Percentiles rank a stretch among this genome's conserved stretches.
Conservation (phyloP, 345 rosid genomes). For the Microcos paniculata region DNA sequence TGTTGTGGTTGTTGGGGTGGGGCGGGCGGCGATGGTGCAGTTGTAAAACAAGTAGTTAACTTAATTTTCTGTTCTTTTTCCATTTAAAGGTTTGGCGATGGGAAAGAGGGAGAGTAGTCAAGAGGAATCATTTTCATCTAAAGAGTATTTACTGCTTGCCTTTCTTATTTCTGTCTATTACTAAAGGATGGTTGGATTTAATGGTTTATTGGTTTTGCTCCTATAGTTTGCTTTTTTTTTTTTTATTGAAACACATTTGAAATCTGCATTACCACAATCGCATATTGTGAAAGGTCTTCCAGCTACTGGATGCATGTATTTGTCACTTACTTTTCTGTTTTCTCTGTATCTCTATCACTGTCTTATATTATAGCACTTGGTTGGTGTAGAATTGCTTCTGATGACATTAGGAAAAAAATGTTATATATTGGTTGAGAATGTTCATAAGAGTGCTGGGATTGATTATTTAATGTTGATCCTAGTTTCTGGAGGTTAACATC, state of each 20-base stretch:
- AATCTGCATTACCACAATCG: background rate
- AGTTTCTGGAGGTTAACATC: background rate
- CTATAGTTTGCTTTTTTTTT: too few species aligned
- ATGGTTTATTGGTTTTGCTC: background rate
- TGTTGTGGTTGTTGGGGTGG: too few species aligned
- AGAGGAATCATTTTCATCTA: slow-evolving; percentile 26
- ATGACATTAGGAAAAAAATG: background rate
- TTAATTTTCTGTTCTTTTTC: background rate
- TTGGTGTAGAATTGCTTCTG: background rate
- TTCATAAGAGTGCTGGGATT: background rate
- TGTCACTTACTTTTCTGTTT: background rate
- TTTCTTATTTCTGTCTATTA: background rate
- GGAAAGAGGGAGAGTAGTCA: slow-evolving; percentile 22
- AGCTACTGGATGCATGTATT: background rate
- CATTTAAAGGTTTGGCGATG: slow-evolving; percentile 26
- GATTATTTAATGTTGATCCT: background rate
- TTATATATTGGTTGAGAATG: background rate
- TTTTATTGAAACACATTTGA: background rate
- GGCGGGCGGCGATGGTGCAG: too few species aligned
- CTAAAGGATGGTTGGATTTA: background rate
- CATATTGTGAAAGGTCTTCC: background rate
- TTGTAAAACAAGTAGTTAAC: too few species aligned
- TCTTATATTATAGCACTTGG: background rate
- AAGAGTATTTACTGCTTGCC: slow-evolving; percentile 42
- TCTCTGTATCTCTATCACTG: background rate